Evolutionary conservation across 306 rosid genomes (phyloP).

Genomic region (Cotoneaster glaucophyllus): DNA sequence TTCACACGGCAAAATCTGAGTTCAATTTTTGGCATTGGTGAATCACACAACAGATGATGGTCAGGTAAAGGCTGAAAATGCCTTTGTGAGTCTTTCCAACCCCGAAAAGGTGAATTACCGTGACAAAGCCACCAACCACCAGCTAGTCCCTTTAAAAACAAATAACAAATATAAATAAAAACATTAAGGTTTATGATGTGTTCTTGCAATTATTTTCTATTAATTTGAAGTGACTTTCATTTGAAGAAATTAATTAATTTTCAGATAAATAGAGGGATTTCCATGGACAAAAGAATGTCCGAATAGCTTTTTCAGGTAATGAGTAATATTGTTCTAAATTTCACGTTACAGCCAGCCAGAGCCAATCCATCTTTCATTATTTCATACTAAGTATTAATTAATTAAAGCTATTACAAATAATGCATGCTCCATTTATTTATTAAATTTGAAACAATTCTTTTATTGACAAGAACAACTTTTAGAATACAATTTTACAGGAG

Average conservation of each 20-base stretch:
- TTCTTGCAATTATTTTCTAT: background rate
- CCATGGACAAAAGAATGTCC: background rate
- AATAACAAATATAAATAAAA: too few relatives aligned
- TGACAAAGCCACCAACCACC: too few relatives aligned
- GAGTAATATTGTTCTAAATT: background rate
- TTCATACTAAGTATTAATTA: too few relatives aligned
- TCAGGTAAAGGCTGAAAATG: too few relatives aligned
- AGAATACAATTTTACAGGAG: background rate
- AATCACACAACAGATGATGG: too few relatives aligned
- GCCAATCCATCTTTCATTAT: background rate
- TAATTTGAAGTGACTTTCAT: background rate
- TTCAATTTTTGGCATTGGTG: rapidly evolving
- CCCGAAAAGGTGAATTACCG: rapidly evolving
- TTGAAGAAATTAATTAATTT: background rate
- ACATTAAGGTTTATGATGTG: background rate
- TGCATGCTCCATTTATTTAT: background rate
- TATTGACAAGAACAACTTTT: background rate
- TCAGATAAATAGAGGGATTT: background rate
- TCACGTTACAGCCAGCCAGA: background rate
- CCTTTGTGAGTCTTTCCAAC: too few relatives aligned
- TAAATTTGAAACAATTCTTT: background rate
- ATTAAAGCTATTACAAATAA: background rate
- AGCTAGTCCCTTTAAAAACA: too few relatives aligned
- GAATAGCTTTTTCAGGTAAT: background rate
- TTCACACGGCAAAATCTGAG: rapidly evolving